A percentile compares a stretch with the other conserved stretches of the same genome.
Conservation (phyloP, 192 early-diverging fungal species). For the Kappamyces sp. region DNA sequence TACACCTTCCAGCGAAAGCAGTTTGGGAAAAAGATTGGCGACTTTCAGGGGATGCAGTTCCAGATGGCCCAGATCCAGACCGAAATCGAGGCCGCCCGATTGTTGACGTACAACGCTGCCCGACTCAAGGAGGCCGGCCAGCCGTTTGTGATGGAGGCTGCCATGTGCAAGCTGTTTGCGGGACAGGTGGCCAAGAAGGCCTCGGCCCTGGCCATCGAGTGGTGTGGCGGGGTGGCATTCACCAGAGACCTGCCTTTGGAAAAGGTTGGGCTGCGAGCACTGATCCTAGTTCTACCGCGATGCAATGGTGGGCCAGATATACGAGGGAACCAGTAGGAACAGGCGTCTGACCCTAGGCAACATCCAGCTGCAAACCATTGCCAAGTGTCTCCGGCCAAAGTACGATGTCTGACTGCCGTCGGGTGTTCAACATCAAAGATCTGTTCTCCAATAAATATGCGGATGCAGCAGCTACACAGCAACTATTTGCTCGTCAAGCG, state of each 20-base stretch:
- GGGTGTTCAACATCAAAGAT: not conserved
- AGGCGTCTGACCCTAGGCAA: constrained; percentile 63
- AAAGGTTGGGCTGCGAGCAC: constrained; percentile 34
- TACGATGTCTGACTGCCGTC: constrained; percentile 26
- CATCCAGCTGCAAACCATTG: constrained; percentile 94
- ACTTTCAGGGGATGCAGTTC: constrained; percentile 83
- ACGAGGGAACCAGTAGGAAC: constrained; percentile 44
- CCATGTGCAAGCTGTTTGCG: constrained; percentile 96
- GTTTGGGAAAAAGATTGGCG: constrained; percentile 76
- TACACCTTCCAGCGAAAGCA: constrained; percentile 95
- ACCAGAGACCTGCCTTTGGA: constrained; percentile 71
- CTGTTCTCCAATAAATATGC: not conserved
- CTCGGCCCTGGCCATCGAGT: constrained; percentile 86
- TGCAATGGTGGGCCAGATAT: constrained; percentile 95
- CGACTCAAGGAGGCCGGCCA: constrained; percentile 87
- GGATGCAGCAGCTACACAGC: no score
- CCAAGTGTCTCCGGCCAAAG: constrained; percentile 49
- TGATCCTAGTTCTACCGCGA: constrained; percentile 73
- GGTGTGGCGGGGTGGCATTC: constrained; percentile 97
- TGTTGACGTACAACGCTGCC: constrained; percentile 96
- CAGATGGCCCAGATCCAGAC: constrained; percentile 78
- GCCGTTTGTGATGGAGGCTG: constrained; percentile 90
- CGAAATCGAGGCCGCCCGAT: constrained; percentile 93
- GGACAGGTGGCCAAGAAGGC: constrained; percentile 91
- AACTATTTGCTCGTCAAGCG: no score